Base-by-base conservation (phyloP, 805 yeast genomes). In the Nakazawaea molendinolei region DNA sequence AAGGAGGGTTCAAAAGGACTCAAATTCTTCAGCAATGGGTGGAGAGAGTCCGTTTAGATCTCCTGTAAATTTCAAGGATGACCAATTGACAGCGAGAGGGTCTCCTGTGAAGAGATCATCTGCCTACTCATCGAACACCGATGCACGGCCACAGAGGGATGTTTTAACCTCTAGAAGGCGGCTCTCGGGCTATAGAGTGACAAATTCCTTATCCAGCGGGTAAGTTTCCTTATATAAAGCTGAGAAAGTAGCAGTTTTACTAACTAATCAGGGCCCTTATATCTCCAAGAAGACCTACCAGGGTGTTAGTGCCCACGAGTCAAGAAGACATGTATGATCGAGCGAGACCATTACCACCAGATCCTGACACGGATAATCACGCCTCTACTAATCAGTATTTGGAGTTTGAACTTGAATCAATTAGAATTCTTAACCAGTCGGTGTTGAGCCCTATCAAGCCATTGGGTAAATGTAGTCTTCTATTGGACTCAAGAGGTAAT, bases 191-290 rank as follows among this genome's bases (percentile, higher is more conserved):
- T 23, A 16, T 5, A 23, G 22, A 23, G 34, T 31, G 22, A 23
- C 34, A 31, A 31, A 31, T 16, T 23, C 34, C 8, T 23, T 31
- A n/a, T 23, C 12, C 13, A 31, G 34, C 21, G 34, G 34, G 34
- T 31, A 17, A 23, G 34, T 31, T 8, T n/a, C n/a, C n/a, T n/a
- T n/a, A n/a, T n/a, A n/a, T n/a, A n/a, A n/a, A n/a, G n/a, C n/a
- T n/a, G n/a, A n/a, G n/a, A n/a, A n/a, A n/a, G n/a, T n/a, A n/a
- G n/a, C n/a, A n/a, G n/a, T n/a, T n/a, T n/a, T n/a, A n/a, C n/a
- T n/a, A n/a, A 8, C 7, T 23, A 19, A 8, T 10, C 10, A 31
- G 34, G 14, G 34, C 34, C 5, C 23, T 31, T 8, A 31, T 31
- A 1, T 31, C 34, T 16, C 28, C 34, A 23, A 22, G 28, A 4